Evolutionary conservation across 345 rosid genomes (phyloP), one percentile per base, ranked within the genome.

Genomic region (Draba incana): DNA sequence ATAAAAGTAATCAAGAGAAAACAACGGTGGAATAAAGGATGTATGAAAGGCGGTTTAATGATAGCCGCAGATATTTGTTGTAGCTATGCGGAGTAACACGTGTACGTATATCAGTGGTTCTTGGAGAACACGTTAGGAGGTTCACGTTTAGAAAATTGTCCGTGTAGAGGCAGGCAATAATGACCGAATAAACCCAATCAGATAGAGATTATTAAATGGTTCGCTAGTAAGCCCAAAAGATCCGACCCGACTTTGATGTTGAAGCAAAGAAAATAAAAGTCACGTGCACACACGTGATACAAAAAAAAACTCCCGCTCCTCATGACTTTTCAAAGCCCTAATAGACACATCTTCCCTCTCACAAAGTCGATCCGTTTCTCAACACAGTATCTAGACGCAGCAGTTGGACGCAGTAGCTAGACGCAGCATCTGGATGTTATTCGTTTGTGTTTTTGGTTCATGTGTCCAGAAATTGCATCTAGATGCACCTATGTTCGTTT

Each of bases 301-400:
- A 11, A 14, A 30, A 49, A 35, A 20, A 47, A 24, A 28, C 28
- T 70, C 80, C 72, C 80, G 69, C 80, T 67, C 54, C 9, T 65
- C 2, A 11, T 3, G 24, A 15, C 53, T 44, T 71, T 71, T 75
- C 33, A 62, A 75, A 73, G 62, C 74, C 76, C 80, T 76, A 59
- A 59, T 11, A 27, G 61, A 25, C 24, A 47, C 14, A 8, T 41
- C 8, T 64, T 64, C 66, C 76, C 71, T 48, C 56, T 48, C 66
- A 61, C 6, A 1, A n/a, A n/a, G n/a, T n/a, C n/a, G n/a, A n/a
- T n/a, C n/a, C n/a, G n/a, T n/a, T n/a, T n/a, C n/a, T n/a, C n/a
- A n/a, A n/a, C n/a, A n/a, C n/a, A n/a, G n/a, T n/a, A n/a, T n/a
- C n/a, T n/a, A n/a, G n/a, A n/a, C n/a, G n/a, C n/a, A n/a, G n/a